Base-by-base conservation (phyloP, 495 filamentous ascomycete species). In the Aspergillus campestris region DNA sequence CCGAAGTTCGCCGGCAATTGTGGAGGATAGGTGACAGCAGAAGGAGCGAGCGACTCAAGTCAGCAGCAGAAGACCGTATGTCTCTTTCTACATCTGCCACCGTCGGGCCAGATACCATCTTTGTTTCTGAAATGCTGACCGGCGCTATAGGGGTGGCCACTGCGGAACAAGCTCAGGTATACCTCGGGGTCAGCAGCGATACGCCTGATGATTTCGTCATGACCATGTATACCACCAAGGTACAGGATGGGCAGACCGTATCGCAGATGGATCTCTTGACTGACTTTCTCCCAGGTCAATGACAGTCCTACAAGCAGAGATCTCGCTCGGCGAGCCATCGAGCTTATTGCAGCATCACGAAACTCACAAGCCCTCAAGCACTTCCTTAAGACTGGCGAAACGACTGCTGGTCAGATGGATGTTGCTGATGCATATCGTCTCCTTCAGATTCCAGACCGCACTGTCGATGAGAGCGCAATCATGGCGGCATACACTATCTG, bases 131-230 rank as follows among this genome's bases (percentile, higher is more conserved):
- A 13, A 12, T 40, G 35, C 50, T 58, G 42, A 59, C 29, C 27
- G 18, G 7, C 31, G 31, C n/a, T 1, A 53, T 40, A 77, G 71
- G 66, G 27, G 70, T 84, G n/a, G 65, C 75, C 30, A 82, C 68
- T 11, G 77, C 77, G 40, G 73, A 80, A 42, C 79, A 84, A 56
- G 81, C 81, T 4, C 60, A 80, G 12, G 58, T 73, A 5, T 85
- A 72, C 55, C 63, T 85, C 13, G 78, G 72, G 29, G 71, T 77
- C 7, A 62, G 69, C 34, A 57, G 67, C 42, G 50, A 60, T n/a
- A 74, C 70, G 5, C 47, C 64, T 0, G 81, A 85, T 55, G 78
- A 83, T 18, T 82, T 79, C 47, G 62, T 85, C 11, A 63, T 74
- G 32, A 67, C 79, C 7, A 71, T 80, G 66, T 80, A 67, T 43